Base-by-base conservation (phyloP, 1,284 basidiomycete genomes). In the Ustilago cynodontis region DNA sequence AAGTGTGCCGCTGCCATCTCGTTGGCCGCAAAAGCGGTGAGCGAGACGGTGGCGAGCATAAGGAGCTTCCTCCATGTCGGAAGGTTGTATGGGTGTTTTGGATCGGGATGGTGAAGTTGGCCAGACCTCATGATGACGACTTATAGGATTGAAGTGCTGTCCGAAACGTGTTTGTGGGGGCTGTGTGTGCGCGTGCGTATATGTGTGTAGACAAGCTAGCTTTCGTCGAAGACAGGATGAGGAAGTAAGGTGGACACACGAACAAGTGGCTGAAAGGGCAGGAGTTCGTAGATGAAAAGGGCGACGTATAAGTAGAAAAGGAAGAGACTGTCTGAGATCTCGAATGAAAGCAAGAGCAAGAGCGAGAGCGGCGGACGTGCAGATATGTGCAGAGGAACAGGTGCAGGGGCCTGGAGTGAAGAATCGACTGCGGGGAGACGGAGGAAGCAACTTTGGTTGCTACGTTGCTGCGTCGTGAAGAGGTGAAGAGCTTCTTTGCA, bases 11-110 rank as follows among this genome's bases (percentile, higher is more conserved):
- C 76, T 7, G 66, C 77, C 67, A 70, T 72, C 58, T 85, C 85
- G 64, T 86, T 86, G 22, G 79, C 81, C 16, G 85, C 77, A 45
- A 73, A 86, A 66, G 41, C 84, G 77, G 68, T 72, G 29, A 78
- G 59, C 52, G 78, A 71, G 71, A 79, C 45, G 9, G 82, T 76
- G 41, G 74, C 47, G 26, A 87, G 78, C 67, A 86, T 84, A 53
- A 71, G 61, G 16, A 78, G 66, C 71, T 87, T 87, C 41, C 82
- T 69, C 76, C 69, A 65, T 56, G 68, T 67, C 24, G 76, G 67
- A 18, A 86, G 68, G 57, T 78, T 78, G 77, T 66, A 71, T 33
- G 77, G 77, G 29, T 78, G 77, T 31, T 64, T 63, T 6, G 77
- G 77, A 41, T 78, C 77, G 26, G 77, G 64, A 33, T 77, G 75